Percentiles rank a stretch among this genome's conserved stretches.
Conservation (phyloP, 164 flowering plant species). For the Warburgia ugandensis region DNA sequence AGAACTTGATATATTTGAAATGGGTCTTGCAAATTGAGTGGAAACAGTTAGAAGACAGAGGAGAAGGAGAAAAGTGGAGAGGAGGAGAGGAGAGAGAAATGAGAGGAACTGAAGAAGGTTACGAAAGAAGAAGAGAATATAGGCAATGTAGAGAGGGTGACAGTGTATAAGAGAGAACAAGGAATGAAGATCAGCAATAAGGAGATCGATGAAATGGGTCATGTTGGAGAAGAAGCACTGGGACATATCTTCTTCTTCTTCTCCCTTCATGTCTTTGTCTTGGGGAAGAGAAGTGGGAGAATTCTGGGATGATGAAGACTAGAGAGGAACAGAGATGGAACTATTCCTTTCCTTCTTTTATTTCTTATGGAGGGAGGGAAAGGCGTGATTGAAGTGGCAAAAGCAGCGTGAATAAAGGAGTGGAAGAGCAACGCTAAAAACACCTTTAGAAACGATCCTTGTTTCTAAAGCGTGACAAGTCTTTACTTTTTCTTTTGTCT, state of each 20-base stretch:
- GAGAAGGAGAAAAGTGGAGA: slow-evolving; percentile 64
- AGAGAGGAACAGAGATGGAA: not conserved
- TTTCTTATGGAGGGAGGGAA: too few relatives aligned
- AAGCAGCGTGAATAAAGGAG: too few relatives aligned
- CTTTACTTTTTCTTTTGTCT: too few relatives aligned
- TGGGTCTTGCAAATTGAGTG: slow-evolving; percentile 5
- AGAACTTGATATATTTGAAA: slow-evolving; percentile 13
- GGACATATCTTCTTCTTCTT: slow-evolving; percentile 24
- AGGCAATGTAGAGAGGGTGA: slow-evolving; percentile 64
- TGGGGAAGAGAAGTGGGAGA: not conserved
- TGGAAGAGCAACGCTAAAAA: too few relatives aligned
- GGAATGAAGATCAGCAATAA: slow-evolving; percentile 30
- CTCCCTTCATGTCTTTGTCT: not conserved
- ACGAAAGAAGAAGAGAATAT: slow-evolving; percentile 74
- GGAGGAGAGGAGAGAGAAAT: slow-evolving; percentile 70
- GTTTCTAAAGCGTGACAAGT: too few relatives aligned
- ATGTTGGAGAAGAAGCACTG: slow-evolving; percentile 15
- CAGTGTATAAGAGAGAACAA: slow-evolving; percentile 40
- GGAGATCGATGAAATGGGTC: slow-evolving; percentile 22
- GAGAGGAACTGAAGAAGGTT: slow-evolving; percentile 57
- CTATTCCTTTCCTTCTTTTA: too few relatives aligned
- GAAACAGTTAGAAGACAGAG: slow-evolving; percentile 32
- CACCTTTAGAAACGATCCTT: too few relatives aligned
- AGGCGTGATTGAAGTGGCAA: slow-evolving; percentile 14
- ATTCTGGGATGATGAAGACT: not conserved